Conservation (phyloP, 805 yeast species). For the Yamadazyma nakazawae region DNA sequence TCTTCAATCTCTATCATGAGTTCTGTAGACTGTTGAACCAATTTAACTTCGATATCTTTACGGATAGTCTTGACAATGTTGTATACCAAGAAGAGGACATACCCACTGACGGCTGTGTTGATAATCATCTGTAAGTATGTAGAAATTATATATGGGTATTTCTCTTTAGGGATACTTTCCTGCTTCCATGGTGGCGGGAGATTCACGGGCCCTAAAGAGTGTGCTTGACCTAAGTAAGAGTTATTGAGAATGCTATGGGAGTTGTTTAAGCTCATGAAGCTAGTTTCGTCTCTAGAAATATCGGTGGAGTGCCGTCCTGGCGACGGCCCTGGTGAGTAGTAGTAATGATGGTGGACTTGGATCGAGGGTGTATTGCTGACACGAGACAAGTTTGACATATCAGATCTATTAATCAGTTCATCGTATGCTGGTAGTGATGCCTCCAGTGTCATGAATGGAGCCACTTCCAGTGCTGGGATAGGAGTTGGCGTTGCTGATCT, state of each 20-base stretch:
- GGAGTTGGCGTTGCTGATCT: constrained; percentile 1
- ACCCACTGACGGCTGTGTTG: constrained; percentile 46
- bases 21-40: constrained; percentile 46
- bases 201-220: not conserved
- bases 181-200: constrained; percentile 63
- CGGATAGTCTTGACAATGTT: constrained; percentile 47
- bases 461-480: not conserved
- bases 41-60: constrained; percentile 50
- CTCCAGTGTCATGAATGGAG: too few relatives aligned
- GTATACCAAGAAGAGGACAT: constrained; percentile 43
- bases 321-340: constrained; percentile 17
- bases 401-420: not conserved
- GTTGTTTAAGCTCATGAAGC: constrained; percentile 3
- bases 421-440: not conserved
- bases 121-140: constrained; percentile 58
- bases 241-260: constrained; percentile 1
- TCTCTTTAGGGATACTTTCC: constrained; percentile 48
- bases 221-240: not conserved
- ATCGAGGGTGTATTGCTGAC: constrained; percentile 10
- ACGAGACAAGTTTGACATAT: not conserved
- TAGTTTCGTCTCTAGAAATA: constrained; percentile 2
- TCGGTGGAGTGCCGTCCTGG: constrained; percentile 1
- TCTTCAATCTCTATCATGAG: constrained; percentile 49
- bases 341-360: constrained; percentile 46
- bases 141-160: constrained; percentile 53